Evolutionary conservation across 2,329 filamentous ascomycete genomes (phyloP).

Genomic region (Sclerotinia subarctica): DNA sequence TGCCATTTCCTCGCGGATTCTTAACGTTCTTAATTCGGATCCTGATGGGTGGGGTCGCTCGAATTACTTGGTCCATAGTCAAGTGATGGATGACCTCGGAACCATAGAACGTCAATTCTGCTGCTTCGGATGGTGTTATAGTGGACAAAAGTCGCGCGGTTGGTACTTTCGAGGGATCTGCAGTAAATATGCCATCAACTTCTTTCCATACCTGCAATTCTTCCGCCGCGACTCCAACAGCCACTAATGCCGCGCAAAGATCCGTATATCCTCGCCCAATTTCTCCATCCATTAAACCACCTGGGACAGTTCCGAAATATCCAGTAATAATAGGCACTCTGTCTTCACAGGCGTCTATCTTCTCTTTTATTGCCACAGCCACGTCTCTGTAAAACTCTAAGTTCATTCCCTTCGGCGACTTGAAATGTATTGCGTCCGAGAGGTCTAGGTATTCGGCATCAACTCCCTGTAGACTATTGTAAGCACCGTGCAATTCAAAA

Average conservation of each 20-base stretch:
- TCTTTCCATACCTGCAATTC: slow-evolving; percentile 99
- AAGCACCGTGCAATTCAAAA: slow-evolving; percentile 2
- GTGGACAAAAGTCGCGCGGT: slow-evolving; percentile 84
- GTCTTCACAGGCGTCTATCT: slow-evolving; percentile 61
- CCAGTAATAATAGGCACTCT: slow-evolving; percentile 81
- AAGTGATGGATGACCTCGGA: slow-evolving; percentile 98
- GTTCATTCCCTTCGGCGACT: slow-evolving; percentile 56
- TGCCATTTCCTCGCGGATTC: slow-evolving; percentile 75
- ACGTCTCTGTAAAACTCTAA: slow-evolving; percentile 68
- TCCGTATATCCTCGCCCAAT: slow-evolving; percentile 96
- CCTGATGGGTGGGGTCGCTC: slow-evolving; percentile 72
- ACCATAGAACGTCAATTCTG: slow-evolving; percentile 90
- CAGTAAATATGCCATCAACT: slow-evolving; percentile 88
- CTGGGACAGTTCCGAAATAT: slow-evolving; percentile 91
- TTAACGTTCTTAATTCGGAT: slow-evolving; percentile 93
- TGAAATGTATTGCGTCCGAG: slow-evolving; percentile 73
- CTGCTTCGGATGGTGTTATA: slow-evolving; percentile 92
- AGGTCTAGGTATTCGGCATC: slow-evolving; percentile 89
- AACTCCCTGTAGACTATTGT: slow-evolving; percentile 53
- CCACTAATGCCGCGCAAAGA: slow-evolving; percentile 86
- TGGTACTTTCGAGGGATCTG: slow-evolving; percentile 82
- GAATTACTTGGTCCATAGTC: slow-evolving; percentile 95
- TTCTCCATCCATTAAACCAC: slow-evolving; percentile 80
- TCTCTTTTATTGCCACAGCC: slow-evolving; percentile 57
- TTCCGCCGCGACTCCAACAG: slow-evolving; percentile 79